phyloP scores from a whole-genome alignment of 2,329 filamentous ascomycete species.

The Ceratocystis cubensis region DNA sequence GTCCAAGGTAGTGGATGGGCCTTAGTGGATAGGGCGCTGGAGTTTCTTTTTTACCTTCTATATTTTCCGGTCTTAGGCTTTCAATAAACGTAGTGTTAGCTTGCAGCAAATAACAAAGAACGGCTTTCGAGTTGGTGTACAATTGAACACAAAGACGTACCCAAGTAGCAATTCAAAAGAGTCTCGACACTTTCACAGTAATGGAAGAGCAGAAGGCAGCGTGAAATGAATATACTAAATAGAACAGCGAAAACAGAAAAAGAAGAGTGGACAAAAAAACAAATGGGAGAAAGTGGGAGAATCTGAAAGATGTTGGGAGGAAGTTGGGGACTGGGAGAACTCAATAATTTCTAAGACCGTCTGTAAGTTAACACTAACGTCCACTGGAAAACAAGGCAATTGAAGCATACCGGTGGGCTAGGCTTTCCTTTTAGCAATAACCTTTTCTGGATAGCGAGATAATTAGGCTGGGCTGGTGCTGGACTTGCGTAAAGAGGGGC shows the following conservation, averaged over 20 bases:
- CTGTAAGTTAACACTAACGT: constrained; percentile 6
- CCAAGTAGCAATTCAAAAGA: neutral
- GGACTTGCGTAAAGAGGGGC: constrained; percentile 1
- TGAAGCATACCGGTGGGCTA: neutral
- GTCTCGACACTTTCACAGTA: neutral
- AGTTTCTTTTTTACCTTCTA: neutral
- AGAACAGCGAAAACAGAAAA: neutral
- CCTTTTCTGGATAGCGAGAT: neutral
- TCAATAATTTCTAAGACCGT: constrained; percentile 12
- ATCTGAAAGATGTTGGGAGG: constrained; percentile 17
- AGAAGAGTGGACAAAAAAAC: neutral
- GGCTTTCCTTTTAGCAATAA: neutral
- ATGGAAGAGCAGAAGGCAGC: neutral
- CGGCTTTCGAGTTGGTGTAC: neutral
- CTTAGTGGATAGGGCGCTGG: neutral
- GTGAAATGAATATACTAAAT: neutral
- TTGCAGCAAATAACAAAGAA: neutral
- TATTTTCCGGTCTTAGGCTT: neutral
- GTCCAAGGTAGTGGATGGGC: neutral
- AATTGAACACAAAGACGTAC: neutral
- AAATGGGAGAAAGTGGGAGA: neutral
- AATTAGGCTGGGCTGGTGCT: neutral
- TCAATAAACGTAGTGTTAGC: neutral
- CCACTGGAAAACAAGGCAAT: constrained; percentile 1
- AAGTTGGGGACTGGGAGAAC: constrained; percentile 5